Evolutionary conservation across 768 basidiomycete species (phyloP).

Genomic region (Kwoniella newhampshirensis): DNA sequence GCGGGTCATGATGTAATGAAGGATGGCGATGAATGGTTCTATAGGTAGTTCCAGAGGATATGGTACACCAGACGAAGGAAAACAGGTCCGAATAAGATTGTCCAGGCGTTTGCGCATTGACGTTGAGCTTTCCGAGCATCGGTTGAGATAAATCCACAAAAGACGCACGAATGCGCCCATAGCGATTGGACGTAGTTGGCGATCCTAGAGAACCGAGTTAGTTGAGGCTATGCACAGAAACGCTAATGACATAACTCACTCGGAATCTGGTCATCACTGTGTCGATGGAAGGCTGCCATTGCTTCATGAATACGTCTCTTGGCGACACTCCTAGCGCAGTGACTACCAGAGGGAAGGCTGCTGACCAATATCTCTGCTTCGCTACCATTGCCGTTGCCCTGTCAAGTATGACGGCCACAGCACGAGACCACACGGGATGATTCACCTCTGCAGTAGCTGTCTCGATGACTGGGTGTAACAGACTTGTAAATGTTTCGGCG

Average conservation of each 20-base stretch:
- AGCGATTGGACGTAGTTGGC: slow-evolving; percentile 65
- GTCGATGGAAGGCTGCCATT: slow-evolving; percentile 77
- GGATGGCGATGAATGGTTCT: slow-evolving; percentile 72
- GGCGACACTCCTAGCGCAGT: slow-evolving; percentile 84
- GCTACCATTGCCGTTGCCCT: slow-evolving; percentile 53
- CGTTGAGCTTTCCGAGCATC: slow-evolving; percentile 80
- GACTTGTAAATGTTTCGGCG: slow-evolving; percentile 71
- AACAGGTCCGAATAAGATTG: slow-evolving; percentile 53
- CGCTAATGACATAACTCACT: slow-evolving; percentile 56
- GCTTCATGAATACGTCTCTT: slow-evolving; percentile 74
- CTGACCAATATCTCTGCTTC: slow-evolving; percentile 86
- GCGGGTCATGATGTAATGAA: slow-evolving; percentile 78
- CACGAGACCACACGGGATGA: slow-evolving; percentile 90
- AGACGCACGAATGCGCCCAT: slow-evolving; percentile 80
- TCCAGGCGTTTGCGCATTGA: slow-evolving; percentile 80
- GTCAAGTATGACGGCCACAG: slow-evolving; percentile 69
- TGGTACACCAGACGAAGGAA: slow-evolving; percentile 62
- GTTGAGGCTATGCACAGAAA: slow-evolving; percentile 1
- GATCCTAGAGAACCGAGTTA: slow-evolving; percentile 62
- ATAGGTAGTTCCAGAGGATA: slow-evolving; percentile 79
- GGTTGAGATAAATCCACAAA: slow-evolving; percentile 92
- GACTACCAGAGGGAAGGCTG: slow-evolving; percentile 79
- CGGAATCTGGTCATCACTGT: slow-evolving; percentile 72
- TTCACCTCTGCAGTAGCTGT: slow-evolving; percentile 95
- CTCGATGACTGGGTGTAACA: slow-evolving; percentile 88